A percentile compares a stretch with the other conserved stretches of the same genome.
phyloP scores from a whole-genome alignment of 2,329 filamentous ascomycete genomes.

The Chalaropsis ovoidea region DNA sequence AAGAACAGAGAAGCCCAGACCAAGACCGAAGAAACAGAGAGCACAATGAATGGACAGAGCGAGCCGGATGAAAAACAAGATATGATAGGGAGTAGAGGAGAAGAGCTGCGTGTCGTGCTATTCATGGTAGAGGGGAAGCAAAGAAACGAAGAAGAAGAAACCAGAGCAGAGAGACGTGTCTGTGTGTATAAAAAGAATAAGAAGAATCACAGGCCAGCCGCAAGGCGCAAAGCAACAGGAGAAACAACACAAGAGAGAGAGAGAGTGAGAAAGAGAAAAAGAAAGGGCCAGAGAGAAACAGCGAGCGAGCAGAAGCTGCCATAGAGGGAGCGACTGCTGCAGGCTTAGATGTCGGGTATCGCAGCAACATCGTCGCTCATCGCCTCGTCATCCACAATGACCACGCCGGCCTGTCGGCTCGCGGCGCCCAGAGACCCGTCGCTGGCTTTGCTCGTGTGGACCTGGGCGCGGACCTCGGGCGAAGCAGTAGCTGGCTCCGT shows the following conservation, averaged over 20 bases:
- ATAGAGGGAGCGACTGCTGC: no score
- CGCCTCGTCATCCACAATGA: conserved; percentile 18
- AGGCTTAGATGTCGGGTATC: conserved; percentile 15
- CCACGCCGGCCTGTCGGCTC: neutral
- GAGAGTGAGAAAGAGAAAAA: no score
- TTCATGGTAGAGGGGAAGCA: no score
- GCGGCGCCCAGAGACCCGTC: neutral
- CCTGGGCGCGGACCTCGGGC: conserved; percentile 3
- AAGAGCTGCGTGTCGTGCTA: no score
- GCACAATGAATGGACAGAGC: neutral
- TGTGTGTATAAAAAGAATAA: no score
- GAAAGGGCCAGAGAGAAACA: neutral
- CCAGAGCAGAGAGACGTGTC: no score
- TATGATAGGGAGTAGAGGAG: no score
- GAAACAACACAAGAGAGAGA: no score
- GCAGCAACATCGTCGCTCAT: conserved; percentile 18
- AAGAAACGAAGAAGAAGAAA: no score
- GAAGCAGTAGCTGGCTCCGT: conserved; percentile 15
- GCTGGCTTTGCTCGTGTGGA: neutral
- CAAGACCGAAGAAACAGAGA: neutral
- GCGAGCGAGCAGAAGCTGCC: neutral
- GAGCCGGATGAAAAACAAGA: neutral
- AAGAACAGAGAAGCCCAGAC: neutral
- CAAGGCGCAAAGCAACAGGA: no score
- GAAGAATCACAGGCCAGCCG: no score